Evolutionary conservation across 371 early-diverging fungal species (phyloP), one percentile per base, ranked within the genome.

Genomic region (Cladochytrium tenue): DNA sequence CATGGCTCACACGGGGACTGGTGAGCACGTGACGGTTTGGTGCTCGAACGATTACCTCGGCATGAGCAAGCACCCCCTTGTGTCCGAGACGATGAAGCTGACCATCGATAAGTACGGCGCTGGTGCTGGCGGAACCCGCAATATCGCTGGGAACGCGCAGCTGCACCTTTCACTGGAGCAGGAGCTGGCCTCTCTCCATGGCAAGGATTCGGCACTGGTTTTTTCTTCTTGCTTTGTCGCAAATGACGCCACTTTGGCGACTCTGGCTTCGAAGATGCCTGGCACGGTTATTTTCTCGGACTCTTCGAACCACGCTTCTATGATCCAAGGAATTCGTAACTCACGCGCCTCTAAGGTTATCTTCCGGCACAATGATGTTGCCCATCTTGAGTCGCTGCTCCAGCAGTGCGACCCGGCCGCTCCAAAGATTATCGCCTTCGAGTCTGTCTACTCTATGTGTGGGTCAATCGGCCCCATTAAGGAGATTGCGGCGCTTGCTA

Each of bases 141-240:
- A 98, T 87, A 98, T 98, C 79, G 96, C 97, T 28, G 98, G 98
- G 36, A 96, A 97, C 79, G 93, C 94, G 51, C 93, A 91, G 58
- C 88, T 95, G 60, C 98, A 98, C 74, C 81, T 96, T 53, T 88
- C 85, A n/a, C 87, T 98, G 13, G 98, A 98, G 76, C 73, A 85
- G 2, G 94, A 94, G 79, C 81, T 98, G 65, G 97, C 98, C 1
- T 80, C 88, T 64, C 82, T 98, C 59, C 98, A 98, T 82, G 89
- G 89, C 69, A 93, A 94, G 71, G 89, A 90, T 43, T 90, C 93
- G 1, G 97, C 97, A 15, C 88, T 98, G 28, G 95, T 98, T 34
- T 98, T 98, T 70, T 94, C 97, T 17, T 97, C 97, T 59, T 98
- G 98, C 88, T 96, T 92, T 77, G 98, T 98, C 13, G 98, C 98